Percentiles rank a stretch among this genome's conserved stretches.
Evolutionary conservation across 2,329 filamentous ascomycete genomes (phyloP).

Genomic region (Xylaria sp.): DNA sequence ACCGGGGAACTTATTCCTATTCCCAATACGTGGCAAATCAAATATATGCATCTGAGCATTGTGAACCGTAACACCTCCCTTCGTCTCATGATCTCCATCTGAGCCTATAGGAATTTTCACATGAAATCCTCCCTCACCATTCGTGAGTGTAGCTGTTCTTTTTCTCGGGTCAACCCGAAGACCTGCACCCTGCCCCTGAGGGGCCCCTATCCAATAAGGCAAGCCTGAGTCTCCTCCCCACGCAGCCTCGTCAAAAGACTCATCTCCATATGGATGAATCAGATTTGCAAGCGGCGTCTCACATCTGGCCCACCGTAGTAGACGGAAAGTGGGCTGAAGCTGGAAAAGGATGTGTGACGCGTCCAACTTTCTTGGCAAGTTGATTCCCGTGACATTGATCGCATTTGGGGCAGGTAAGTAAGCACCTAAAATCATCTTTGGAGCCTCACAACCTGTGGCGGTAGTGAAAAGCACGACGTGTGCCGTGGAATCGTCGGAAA

Average conservation of each 20-base stretch:
- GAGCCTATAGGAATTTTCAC: neutral
- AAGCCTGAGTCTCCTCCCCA: neutral
- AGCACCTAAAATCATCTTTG: slow-evolving; percentile 10
- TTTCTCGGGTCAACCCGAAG: slow-evolving; percentile 2
- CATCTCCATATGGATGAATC: neutral
- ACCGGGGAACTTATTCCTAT: neutral
- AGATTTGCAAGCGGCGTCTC: neutral
- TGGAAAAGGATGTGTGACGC: slow-evolving; percentile 20
- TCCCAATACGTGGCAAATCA: neutral
- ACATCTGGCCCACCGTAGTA: slow-evolving; percentile 1
- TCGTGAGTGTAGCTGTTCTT: neutral
- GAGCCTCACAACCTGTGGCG: neutral
- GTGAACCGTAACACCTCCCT: neutral
- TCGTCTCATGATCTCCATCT: neutral
- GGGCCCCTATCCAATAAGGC: slow-evolving; percentile 12
- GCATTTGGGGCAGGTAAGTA: slow-evolving; percentile 1
- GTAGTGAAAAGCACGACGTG: slow-evolving; percentile 10
- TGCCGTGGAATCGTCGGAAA: neutral
- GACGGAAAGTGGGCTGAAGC: slow-evolving; percentile 11
- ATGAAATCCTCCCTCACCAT: neutral
- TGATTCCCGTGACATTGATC: neutral
- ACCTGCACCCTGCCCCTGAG: neutral
- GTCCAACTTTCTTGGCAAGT: neutral
- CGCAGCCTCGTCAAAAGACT: neutral
- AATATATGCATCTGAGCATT: slow-evolving; percentile 15